phyloP scores from a whole-genome alignment of 164 flowering plant species.

The Euptelea pleiosperma region DNA sequence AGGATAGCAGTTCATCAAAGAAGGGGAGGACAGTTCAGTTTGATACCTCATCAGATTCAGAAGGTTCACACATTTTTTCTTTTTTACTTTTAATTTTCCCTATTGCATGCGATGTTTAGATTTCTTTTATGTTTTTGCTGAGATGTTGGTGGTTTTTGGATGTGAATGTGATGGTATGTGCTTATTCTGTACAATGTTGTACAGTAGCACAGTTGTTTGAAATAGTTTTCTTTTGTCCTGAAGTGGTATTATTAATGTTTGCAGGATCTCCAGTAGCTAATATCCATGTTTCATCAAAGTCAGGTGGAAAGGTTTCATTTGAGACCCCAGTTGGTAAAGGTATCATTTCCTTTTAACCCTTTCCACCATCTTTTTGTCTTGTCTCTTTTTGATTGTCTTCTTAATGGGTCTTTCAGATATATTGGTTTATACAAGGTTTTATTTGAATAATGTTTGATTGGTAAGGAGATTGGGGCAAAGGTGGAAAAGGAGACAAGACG shows the following conservation, averaged over 20 bases:
- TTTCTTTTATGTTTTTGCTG: background rate
- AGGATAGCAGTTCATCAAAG: constrained; percentile 42
- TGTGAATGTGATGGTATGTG: background rate
- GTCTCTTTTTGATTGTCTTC: background rate
- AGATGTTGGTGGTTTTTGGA: too few relatives aligned
- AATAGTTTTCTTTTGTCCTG: background rate
- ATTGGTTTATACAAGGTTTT: constrained; percentile 1
- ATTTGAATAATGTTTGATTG: constrained; percentile 7
- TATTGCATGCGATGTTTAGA: background rate
- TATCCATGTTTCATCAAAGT: constrained; percentile 23
- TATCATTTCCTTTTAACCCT: constrained; percentile 5
- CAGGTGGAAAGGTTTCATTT: constrained; percentile 32
- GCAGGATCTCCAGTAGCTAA: constrained; percentile 21
- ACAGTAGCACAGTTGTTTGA: background rate
- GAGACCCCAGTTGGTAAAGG: constrained; percentile 33
- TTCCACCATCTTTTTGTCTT: background rate
- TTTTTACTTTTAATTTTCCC: background rate
- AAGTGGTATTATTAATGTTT: constrained; percentile 4
- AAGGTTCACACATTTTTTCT: constrained; percentile 29
- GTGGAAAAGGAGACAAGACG: constrained; percentile 46
- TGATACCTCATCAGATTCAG: constrained; percentile 19
- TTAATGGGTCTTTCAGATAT: background rate
- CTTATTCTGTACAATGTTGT: background rate
- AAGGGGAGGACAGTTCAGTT: constrained; percentile 48
- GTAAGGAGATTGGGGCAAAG: constrained; percentile 36